Evolutionary conservation across 1,139 yeast species (phyloP), one percentile per base, ranked within the genome.

Genomic region (Protomyces inouyei): DNA sequence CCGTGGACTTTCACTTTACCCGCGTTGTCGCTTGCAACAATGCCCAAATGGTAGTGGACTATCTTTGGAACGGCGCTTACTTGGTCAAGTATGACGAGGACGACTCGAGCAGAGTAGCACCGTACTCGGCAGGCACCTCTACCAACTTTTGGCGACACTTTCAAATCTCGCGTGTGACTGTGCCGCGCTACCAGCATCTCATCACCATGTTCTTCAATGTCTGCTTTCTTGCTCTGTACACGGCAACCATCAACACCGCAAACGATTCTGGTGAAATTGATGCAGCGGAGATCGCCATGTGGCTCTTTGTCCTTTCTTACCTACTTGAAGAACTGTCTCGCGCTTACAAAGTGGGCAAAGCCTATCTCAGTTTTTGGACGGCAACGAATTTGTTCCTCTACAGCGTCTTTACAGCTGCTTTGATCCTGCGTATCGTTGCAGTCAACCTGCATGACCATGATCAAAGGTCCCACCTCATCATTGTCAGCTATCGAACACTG

Each of bases 131-230:
- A 10, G 63, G 63, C 52, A 43, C 48, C 14, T 43, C 48, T 2
- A 43, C 48, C 48, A 43, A 21, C 48, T 59, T 59, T 43, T 38
- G 53, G 28, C 51, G 54, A 9, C 63, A 59, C 53, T 59, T 36
- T 35, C 63, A 51, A 6, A 51, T 59, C 3, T n/a, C 63, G 35
- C 63, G 63, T 8, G 52, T 38, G 4, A 59, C 46, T n/a, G 87
- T 96, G 1, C 97, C 97, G 1, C 76, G 82, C 66, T 90, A 90
- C 74, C 97, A 90, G 73, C 88, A 88, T 72, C 79, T 81, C 40
- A 72, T 90, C 69, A 93, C 88, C 72, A 83, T 90, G 65, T 71
- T 80, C 55, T 83, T 89, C 70, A 85, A 93, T 23, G 66, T 88
- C n/a, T 68, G 87, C 5, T 90, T 85, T 72, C 77, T 90, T 72